phyloP scores from a whole-genome alignment of 768 basidiomycete genomes.

The Mycena latifolia region DNA sequence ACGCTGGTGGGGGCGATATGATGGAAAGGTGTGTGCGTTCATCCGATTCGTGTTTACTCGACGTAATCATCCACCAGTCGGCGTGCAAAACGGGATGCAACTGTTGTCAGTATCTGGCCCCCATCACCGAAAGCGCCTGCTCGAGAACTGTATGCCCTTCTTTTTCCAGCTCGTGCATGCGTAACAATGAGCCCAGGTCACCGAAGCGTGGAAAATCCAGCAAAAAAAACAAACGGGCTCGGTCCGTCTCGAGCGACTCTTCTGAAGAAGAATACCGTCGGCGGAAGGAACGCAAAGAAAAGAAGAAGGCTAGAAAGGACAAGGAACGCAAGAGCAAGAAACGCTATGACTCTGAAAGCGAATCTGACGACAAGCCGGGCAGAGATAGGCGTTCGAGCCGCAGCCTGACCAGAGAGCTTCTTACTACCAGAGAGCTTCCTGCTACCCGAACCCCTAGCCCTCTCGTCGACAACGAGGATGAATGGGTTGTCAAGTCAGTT shows the following conservation, averaged over 20 bases:
- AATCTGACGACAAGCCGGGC: conserved; percentile 49
- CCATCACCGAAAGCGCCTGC: conserved; percentile 79
- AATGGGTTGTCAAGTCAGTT: conserved; percentile 75
- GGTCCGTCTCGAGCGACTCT: conserved; percentile 59
- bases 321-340: conserved; percentile 55
- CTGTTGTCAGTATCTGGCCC: conserved; percentile 80
- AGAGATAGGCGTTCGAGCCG: conserved; percentile 41
- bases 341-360: conserved; percentile 52
- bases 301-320: conserved; percentile 65
- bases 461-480: conserved; percentile 58
- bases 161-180: background rate
- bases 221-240: conserved; percentile 71
- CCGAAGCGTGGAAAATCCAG: conserved; percentile 66
- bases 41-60: background rate
- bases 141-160: conserved; percentile 63
- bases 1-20: conserved; percentile 61
- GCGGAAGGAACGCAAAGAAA: conserved; percentile 70
- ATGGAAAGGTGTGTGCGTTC: conserved; percentile 72
- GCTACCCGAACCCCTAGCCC: conserved; percentile 49
- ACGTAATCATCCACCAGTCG: conserved; percentile 63
- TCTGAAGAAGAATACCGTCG: conserved; percentile 71
- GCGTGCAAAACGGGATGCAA: conserved; percentile 71
- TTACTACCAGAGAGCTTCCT: conserved; percentile 45
- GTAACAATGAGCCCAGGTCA: conserved; percentile 56
- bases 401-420: conserved; percentile 43